Percentiles rank a stretch among this genome's conserved stretches.
Evolutionary conservation across 2,329 filamentous ascomycete genomes (phyloP).

Genomic region (Plectosphaerella cucumerina): DNA sequence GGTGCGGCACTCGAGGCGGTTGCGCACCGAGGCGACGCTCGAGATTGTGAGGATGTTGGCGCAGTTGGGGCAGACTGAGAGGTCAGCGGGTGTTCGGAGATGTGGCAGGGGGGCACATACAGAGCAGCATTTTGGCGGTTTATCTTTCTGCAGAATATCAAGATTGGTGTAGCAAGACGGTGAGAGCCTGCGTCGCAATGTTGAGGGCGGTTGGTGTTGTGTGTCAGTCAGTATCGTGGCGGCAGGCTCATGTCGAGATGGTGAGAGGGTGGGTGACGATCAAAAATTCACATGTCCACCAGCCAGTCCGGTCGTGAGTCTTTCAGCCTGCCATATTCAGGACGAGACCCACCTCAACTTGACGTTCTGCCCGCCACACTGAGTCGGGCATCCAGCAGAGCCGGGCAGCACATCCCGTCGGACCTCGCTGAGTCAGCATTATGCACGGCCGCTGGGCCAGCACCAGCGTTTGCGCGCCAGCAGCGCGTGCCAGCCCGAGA

Average conservation of each 20-base stretch:
- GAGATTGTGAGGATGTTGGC: constrained; percentile 79
- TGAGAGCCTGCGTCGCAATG: too few species aligned
- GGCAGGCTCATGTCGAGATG: not conserved
- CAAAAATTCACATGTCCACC: not conserved
- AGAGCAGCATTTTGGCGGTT: constrained; percentile 56
- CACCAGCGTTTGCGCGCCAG: too few species aligned
- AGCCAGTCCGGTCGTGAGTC: constrained; percentile 4
- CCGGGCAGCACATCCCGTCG: too few species aligned
- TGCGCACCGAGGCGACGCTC: constrained; percentile 51
- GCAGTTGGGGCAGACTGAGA: constrained; percentile 74
- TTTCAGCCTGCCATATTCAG: not conserved
- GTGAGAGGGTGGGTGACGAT: not conserved
- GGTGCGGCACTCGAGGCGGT: constrained; percentile 91
- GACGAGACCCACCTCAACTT: not conserved
- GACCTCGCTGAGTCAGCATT: not conserved
- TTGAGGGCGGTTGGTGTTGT: too few species aligned
- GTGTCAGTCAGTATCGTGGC: too few species aligned
- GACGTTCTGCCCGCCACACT: not conserved
- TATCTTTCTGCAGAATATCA: too few species aligned
- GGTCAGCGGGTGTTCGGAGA: constrained; percentile 7
- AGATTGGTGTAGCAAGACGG: too few species aligned
- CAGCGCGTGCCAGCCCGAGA: not conserved
- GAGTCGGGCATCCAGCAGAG: not conserved
- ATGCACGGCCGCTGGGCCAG: too few species aligned
- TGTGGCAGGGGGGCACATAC: constrained; percentile 33